Evolutionary conservation across 805 yeast species (phyloP), one percentile per base, ranked within the genome.

Genomic region (Nadsonia fulvescens): DNA sequence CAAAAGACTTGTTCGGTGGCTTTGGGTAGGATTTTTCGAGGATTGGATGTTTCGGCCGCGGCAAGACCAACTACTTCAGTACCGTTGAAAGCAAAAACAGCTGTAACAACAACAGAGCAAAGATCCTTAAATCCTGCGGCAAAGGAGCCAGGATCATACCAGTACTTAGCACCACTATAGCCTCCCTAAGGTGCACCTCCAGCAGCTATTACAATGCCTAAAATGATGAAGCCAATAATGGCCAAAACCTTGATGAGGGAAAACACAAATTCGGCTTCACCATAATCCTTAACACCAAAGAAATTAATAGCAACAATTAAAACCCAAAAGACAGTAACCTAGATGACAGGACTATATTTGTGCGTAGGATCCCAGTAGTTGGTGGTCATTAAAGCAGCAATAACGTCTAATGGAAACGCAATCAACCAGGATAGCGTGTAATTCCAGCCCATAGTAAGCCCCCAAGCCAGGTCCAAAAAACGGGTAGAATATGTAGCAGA

Each of bases 1-100:
- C 79, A 72, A 48, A 74, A 71, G 1, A 71, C 74, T 47, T 73
- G 78, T 45, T 72, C 71, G 30, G 70, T 64, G 23, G 81, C 78
- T 31, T 59, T 58, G 22, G 79, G 79, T 29, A 71, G 56, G 8
- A 71, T 48, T 25, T 53, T 54, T 39, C 74, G 54, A 27, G 81
- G 79, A 43, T 72, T 63, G 24, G 50, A 59, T 12, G 74, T 53
- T 46, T 73, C 81, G 5, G 78, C 76, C 16, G 78, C 71, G 10
- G 77, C 70, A 24, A 73, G 54, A 25, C 76, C 73, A 22, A 63
- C 64, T 38, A 71, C 52, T 44, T 71, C 79, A 12, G 73, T 60
- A 35, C 79, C 79, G 17, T 72, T 66, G 38, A 65, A 66, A 30
- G 66, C 63, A 38, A 65, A 73, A 1, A 76, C 75, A 10, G 79